These are phyloP conservation scores for Aspergillus calidoustus DNA, from an alignment of 2,329 filamentous ascomycete genomes.

Conservation along the genomic window DNA sequence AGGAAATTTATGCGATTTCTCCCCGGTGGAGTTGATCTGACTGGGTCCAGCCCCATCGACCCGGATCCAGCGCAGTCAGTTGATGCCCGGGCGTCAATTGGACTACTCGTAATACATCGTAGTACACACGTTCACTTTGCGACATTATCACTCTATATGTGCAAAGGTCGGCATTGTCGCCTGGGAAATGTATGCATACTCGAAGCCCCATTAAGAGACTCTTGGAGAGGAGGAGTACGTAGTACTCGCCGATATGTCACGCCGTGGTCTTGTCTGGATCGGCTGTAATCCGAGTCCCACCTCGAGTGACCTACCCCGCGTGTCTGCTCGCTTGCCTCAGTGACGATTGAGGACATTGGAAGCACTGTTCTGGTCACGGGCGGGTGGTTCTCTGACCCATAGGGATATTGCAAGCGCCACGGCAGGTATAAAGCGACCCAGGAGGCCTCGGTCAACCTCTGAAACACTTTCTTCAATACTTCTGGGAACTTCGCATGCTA, in stretches of 20 bases:
- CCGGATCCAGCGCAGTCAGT: not conserved
- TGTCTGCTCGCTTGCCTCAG: not conserved
- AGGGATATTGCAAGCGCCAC: constrained; percentile 1
- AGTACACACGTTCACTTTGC: not conserved
- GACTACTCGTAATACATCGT: too few relatives aligned
- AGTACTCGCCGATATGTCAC: not conserved
- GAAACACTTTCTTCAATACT: not conserved
- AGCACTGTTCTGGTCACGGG: not conserved
- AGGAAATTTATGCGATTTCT: constrained; percentile 8
- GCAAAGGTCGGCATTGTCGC: not conserved
- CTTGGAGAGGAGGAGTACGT: not conserved
- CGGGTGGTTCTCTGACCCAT: not conserved
- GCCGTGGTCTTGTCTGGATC: not conserved
- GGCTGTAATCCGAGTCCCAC: not conserved
- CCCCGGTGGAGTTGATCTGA: constrained; percentile 2
- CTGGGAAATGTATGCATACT: not conserved
- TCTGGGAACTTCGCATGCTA: not conserved
- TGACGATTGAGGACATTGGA: not conserved
- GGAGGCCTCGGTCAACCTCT: not conserved
- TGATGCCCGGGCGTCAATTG: too few relatives aligned
- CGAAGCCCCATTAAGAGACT: not conserved
- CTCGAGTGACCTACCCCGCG: not conserved
- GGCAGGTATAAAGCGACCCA: constrained; percentile 3
- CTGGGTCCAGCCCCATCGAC: not conserved
- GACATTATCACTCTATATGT: not conserved